phyloP scores from a whole-genome alignment of 2,329 filamentous ascomycete species.

The Orbilia brochopaga region DNA sequence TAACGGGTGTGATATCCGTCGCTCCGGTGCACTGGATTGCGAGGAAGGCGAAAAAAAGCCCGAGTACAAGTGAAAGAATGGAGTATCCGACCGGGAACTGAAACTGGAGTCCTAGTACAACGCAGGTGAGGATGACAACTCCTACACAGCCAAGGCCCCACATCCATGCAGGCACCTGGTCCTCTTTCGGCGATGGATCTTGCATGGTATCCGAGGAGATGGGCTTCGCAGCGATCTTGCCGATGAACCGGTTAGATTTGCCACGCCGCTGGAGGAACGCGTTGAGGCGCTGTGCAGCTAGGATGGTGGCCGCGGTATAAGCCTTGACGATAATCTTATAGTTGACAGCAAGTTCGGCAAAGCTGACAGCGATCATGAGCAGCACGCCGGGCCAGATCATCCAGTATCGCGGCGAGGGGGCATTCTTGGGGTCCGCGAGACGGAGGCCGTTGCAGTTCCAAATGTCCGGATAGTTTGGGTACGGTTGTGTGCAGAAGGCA shows the following conservation, averaged over 20 bases:
- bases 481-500: constrained; percentile 35
- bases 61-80: constrained; percentile 65
- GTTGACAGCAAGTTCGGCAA: constrained; percentile 60
- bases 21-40: constrained; percentile 68
- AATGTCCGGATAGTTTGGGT: constrained; percentile 53
- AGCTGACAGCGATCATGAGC: constrained; percentile 63
- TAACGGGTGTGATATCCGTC: constrained; percentile 70
- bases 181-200: constrained; percentile 53
- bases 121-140: constrained; percentile 62
- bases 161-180: constrained; percentile 59
- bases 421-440: constrained; percentile 58
- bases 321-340: constrained; percentile 61
- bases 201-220: constrained; percentile 48
- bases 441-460: constrained; percentile 59
- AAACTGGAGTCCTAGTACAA: constrained; percentile 61
- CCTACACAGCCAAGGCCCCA: constrained; percentile 65
- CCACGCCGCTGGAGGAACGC: constrained; percentile 58
- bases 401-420: constrained; percentile 63
- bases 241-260: constrained; percentile 60
- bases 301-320: constrained; percentile 62
- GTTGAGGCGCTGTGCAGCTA: constrained; percentile 60
- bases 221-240: constrained; percentile 57
- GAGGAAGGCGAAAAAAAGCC: constrained; percentile 68
- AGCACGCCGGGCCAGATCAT: constrained; percentile 64
- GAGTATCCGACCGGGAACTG: constrained; percentile 66